Evolutionary conservation across 2,329 filamentous ascomycete species (phyloP).

Genomic region (Aureobasidium sp.): DNA sequence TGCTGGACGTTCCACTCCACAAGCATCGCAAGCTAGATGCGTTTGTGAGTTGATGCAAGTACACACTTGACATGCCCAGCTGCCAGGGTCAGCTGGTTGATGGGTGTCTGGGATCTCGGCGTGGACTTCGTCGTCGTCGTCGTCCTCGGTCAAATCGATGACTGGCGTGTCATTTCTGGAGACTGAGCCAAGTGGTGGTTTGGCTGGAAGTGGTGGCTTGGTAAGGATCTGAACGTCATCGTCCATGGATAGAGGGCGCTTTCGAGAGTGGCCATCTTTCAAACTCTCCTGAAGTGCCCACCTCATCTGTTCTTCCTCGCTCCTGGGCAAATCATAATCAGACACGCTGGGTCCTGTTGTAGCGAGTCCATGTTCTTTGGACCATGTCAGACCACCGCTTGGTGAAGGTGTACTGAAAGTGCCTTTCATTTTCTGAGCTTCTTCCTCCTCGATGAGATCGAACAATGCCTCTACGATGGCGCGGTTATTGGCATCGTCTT

Average conservation of each 20-base stretch:
- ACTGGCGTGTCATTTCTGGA: neutral
- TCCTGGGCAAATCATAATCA: constrained; percentile 15
- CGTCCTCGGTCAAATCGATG: constrained; percentile 5
- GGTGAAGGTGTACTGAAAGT: constrained; percentile 48
- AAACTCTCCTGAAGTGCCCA: constrained; percentile 30
- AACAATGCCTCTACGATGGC: constrained; percentile 80
- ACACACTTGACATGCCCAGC: constrained; percentile 53
- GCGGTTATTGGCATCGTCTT: constrained; percentile 79
- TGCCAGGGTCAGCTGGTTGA: neutral
- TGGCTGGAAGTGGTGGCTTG: neutral
- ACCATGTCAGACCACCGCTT: constrained; percentile 36
- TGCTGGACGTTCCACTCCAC: constrained; percentile 47
- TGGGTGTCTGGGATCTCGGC: neutral
- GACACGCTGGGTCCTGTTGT: neutral
- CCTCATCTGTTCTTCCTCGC: constrained; percentile 30
- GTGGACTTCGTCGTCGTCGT: neutral
- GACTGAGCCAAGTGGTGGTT: neutral
- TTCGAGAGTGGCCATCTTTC: neutral
- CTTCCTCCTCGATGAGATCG: constrained; percentile 78
- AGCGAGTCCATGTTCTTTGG: constrained; percentile 29
- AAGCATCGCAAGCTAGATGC: constrained; percentile 54
- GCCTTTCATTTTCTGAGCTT: constrained; percentile 44
- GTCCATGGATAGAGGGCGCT: constrained; percentile 3
- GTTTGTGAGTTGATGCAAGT: constrained; percentile 54
- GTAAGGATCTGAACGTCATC: neutral